Conservation (phyloP, 495 filamentous ascomycete genomes). For the Diplogelasinospora grovesii region DNA sequence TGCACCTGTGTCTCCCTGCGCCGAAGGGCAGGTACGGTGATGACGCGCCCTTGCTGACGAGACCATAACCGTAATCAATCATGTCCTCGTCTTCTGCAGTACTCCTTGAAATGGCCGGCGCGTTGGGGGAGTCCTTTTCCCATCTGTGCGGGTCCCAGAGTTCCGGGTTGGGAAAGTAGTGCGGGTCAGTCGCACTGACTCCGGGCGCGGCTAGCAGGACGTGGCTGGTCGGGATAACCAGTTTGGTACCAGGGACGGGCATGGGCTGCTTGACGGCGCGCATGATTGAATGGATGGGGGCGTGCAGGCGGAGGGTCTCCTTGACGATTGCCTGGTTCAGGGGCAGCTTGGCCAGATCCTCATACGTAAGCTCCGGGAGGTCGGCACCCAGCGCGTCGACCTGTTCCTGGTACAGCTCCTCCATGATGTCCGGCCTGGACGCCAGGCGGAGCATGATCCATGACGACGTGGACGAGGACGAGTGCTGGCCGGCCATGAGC, state of each 20-base stretch:
- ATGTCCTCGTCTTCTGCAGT: slow-evolving; percentile 64
- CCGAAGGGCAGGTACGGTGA: slow-evolving; percentile 94
- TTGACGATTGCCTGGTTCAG: slow-evolving; percentile 66
- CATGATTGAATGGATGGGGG: slow-evolving; percentile 80
- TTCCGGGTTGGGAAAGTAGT: slow-evolving; percentile 75
- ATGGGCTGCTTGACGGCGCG: slow-evolving; percentile 77
- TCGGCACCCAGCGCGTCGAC: slow-evolving; percentile 52
- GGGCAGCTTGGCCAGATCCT: slow-evolving; percentile 61
- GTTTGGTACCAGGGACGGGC: slow-evolving; percentile 69
- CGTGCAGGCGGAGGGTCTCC: slow-evolving; percentile 74
- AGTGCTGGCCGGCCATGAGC: slow-evolving; percentile 86
- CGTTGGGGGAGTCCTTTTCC: slow-evolving; percentile 48
- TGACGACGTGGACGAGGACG: slow-evolving; percentile 69
- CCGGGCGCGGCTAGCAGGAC: slow-evolving; percentile 76
- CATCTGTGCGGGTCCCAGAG: slow-evolving; percentile 87
- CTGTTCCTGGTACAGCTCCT: slow-evolving; percentile 74
- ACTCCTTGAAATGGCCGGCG: slow-evolving; percentile 39
- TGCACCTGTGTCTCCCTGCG: slow-evolving; percentile 87
- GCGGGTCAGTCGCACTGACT: slow-evolving; percentile 58
- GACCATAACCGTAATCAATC: slow-evolving; percentile 90
- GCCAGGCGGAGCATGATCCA: slow-evolving; percentile 81
- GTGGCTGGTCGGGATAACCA: slow-evolving; percentile 68
- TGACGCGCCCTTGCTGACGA: slow-evolving; percentile 76
- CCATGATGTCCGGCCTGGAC: slow-evolving; percentile 61
- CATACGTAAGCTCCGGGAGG: slow-evolving; percentile 57